These are phyloP conservation scores for Fusarium udum DNA, from an alignment of 2,329 filamentous ascomycete genomes.

Conservation along the genomic window DNA sequence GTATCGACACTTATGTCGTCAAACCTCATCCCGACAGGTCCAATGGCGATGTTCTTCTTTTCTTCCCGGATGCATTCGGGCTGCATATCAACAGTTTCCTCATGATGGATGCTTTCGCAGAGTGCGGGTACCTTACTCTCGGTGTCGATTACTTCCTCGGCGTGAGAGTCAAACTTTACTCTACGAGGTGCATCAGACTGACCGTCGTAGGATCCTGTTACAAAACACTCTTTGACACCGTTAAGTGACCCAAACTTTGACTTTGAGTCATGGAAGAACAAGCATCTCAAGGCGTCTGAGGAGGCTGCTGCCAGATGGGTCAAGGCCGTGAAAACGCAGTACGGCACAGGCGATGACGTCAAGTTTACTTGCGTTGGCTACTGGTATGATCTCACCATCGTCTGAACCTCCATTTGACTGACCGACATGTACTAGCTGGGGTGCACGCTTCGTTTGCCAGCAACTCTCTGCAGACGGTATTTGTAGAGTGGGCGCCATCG, in stretches of 20 bases:
- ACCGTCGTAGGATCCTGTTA: not conserved
- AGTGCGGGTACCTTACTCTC: not conserved
- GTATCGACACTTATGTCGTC: not conserved
- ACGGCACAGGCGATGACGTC: not conserved
- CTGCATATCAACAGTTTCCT: not conserved
- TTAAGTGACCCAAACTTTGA: not conserved
- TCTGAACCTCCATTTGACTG: not conserved
- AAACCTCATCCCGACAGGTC: not conserved
- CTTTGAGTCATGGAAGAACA: not conserved
- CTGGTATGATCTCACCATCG: not conserved
- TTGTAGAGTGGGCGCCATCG: not conserved
- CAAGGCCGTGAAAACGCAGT: not conserved
- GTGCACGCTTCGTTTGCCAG: not conserved
- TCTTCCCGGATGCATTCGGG: not conserved
- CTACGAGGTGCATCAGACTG: fast-evolving
- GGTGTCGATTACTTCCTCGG: not conserved
- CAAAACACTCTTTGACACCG: not conserved
- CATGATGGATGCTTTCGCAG: not conserved
- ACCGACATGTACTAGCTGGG: not conserved
- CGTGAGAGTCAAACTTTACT: not conserved
- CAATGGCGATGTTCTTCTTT: not conserved
- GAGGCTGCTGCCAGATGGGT: not conserved
- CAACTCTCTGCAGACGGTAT: not conserved
- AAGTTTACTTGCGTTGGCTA: not conserved
- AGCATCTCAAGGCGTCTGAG: not conserved